These are phyloP conservation scores for Cercophora scortea DNA, from an alignment of 495 filamentous ascomycete genomes.

Conservation along the genomic window DNA sequence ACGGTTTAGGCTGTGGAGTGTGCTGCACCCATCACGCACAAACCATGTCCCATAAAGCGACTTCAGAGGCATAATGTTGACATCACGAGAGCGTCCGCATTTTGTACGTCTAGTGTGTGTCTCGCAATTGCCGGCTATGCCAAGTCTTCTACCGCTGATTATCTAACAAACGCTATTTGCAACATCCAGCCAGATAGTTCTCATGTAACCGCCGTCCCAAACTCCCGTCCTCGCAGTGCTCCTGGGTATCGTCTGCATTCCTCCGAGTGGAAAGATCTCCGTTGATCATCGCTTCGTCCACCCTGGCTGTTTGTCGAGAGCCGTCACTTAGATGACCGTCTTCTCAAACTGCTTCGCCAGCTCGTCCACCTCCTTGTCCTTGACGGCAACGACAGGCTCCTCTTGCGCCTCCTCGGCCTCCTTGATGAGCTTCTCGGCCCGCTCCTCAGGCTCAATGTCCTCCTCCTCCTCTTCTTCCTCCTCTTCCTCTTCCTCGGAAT, in stretches of 20 bases:
- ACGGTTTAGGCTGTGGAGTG: no score
- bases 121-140: neutral
- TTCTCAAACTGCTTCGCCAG: conserved; percentile 67
- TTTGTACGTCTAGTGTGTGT: neutral
- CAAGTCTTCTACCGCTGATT: neutral
- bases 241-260: conserved; percentile 21
- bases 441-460: conserved; percentile 45
- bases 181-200: conserved; percentile 4
- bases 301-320: neutral
- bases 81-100: neutral
- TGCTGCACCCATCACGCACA: no score
- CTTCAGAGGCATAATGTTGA: neutral
- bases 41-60: no score
- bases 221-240: conserved; percentile 10
- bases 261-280: conserved; percentile 2
- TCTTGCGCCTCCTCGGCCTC: conserved; percentile 68
- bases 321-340: conserved; percentile 38
- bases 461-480: conserved; percentile 63
- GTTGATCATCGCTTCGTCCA: neutral
- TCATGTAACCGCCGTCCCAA: conserved; percentile 10
- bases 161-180: neutral
- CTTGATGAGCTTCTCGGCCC: conserved; percentile 56
- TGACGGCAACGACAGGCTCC: conserved; percentile 59
- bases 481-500: conserved; percentile 62
- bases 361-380: conserved; percentile 75